Percentiles rank a stretch among this genome's conserved stretches.
These are phyloP conservation scores for Rossbeevera mucosa DNA, from an alignment of 768 basidiomycete genomes.

Conservation along the genomic window DNA sequence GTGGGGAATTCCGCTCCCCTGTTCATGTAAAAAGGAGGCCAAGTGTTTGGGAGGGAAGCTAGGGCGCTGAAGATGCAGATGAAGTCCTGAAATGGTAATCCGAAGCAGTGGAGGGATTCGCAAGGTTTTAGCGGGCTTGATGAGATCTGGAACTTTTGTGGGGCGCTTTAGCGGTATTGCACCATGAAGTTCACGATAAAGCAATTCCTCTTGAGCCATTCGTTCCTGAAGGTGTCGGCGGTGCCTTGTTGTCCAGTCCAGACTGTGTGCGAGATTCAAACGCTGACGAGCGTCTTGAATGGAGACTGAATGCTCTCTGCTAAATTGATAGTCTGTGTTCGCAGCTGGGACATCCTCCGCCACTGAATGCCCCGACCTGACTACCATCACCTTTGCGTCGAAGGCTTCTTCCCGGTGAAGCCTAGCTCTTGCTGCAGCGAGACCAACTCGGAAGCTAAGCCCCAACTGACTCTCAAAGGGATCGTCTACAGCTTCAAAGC, in stretches of 20 bases:
- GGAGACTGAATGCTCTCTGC: constrained; percentile 58
- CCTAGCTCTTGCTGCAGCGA: constrained; percentile 64
- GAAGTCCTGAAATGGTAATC: constrained; percentile 53
- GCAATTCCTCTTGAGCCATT: constrained; percentile 43
- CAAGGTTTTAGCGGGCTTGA: constrained; percentile 34
- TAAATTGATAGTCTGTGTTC: constrained; percentile 60
- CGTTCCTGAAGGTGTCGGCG: constrained; percentile 44
- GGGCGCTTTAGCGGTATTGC: constrained; percentile 27
- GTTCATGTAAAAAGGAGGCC: constrained; percentile 58
- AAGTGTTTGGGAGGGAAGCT: constrained; percentile 54
- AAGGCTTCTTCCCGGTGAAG: constrained; percentile 79
- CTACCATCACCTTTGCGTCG: constrained; percentile 67
- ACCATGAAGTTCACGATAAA: constrained; percentile 45
- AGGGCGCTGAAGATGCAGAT: constrained; percentile 52
- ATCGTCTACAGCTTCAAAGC: constrained; percentile 79
- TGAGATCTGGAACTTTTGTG: constrained; percentile 40
- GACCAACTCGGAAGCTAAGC: constrained; percentile 68
- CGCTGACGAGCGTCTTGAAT: constrained; percentile 67
- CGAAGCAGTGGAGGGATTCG: constrained; percentile 67
- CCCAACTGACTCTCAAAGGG: constrained; percentile 75
- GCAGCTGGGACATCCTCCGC: constrained; percentile 33
- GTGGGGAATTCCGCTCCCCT: constrained; percentile 63
- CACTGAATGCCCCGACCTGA: constrained; percentile 33
- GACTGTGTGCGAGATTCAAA: constrained; percentile 62
- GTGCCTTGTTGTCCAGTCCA: constrained; percentile 66